A percentile compares a stretch with the other conserved stretches of the same genome.
These are phyloP conservation scores for Lyophyllum decastes DNA, from an alignment of 768 basidiomycete species.

Conservation along the genomic window DNA sequence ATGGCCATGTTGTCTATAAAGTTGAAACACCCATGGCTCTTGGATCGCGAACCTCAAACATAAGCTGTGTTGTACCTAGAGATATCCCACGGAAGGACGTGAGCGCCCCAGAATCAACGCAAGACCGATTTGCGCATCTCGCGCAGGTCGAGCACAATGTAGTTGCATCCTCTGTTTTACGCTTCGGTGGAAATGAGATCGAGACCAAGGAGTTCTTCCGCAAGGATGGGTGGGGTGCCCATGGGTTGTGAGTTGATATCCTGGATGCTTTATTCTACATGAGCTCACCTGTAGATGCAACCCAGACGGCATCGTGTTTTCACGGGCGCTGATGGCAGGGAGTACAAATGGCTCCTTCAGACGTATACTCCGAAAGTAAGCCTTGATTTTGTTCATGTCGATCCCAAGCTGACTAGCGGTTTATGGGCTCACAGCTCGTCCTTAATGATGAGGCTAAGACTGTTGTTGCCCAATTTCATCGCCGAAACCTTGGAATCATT, in stretches of 20 bases:
- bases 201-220: constrained; percentile 25
- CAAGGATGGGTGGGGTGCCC: constrained; percentile 19
- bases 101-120: constrained; percentile 1
- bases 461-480: constrained; percentile 18
- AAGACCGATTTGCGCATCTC: constrained; percentile 10
- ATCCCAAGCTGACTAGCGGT: too few relatives aligned
- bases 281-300: not conserved
- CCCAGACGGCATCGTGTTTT: constrained; percentile 19
- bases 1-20: not conserved
- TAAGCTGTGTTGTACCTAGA: constrained; percentile 12
- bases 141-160: constrained; percentile 10
- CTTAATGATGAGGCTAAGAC: constrained; percentile 6
- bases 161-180: constrained; percentile 26
- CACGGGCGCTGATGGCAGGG: constrained; percentile 20
- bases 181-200: constrained; percentile 26
- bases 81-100: not conserved
- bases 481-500: constrained; percentile 11
- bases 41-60: constrained; percentile 4
- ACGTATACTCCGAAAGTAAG: too few relatives aligned
- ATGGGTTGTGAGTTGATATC: constrained; percentile 14
- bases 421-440: constrained; percentile 1
- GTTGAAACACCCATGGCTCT: constrained; percentile 6
- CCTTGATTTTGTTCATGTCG: too few relatives aligned
- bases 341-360: constrained; percentile 22
- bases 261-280: too few relatives aligned